Conservation (phyloP, 257 asterid genomes). For the Ligustrum vulgare region DNA sequence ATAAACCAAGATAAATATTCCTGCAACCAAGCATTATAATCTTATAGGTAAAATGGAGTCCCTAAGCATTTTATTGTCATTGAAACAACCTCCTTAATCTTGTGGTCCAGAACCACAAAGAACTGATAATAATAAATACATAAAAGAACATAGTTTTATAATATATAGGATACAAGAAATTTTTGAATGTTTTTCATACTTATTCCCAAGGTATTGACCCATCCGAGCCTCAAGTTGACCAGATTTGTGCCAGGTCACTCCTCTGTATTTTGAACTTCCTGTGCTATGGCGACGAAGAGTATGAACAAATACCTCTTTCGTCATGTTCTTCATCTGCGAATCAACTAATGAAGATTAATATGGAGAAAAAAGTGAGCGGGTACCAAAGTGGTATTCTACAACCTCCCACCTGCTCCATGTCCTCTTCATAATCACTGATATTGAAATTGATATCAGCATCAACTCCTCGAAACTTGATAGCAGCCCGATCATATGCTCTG, state of each 20-base stretch:
- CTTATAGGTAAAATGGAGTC: slow-evolving; percentile 36
- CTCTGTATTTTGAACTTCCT: slow-evolving; percentile 75
- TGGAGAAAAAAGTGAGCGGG: neutral
- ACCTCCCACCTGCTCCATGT: slow-evolving; percentile 59
- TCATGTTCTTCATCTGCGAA: slow-evolving; percentile 57
- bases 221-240: slow-evolving; percentile 77
- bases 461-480: slow-evolving; percentile 83
- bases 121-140: slow-evolving; percentile 10
- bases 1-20: slow-evolving; percentile 65
- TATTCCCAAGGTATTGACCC: slow-evolving; percentile 72
- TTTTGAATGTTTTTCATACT: slow-evolving; percentile 37
- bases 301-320: slow-evolving; percentile 75
- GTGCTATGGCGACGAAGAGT: slow-evolving; percentile 75
- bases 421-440: slow-evolving; percentile 67
- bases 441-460: slow-evolving; percentile 84
- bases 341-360: slow-evolving; percentile 16
- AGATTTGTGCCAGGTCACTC: slow-evolving; percentile 64
- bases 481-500: slow-evolving; percentile 90
- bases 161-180: neutral
- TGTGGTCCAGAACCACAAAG: slow-evolving; percentile 7
- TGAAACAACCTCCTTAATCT: slow-evolving; percentile 24
- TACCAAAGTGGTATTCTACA: neutral
- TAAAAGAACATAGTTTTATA: slow-evolving; percentile 13
- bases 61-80: slow-evolving; percentile 22
- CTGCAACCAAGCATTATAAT: slow-evolving; percentile 53